Percentiles rank a stretch among this genome's conserved stretches.
These are phyloP conservation scores for Lyophyllum decastes DNA, from an alignment of 768 basidiomycete genomes.

Conservation along the genomic window DNA sequence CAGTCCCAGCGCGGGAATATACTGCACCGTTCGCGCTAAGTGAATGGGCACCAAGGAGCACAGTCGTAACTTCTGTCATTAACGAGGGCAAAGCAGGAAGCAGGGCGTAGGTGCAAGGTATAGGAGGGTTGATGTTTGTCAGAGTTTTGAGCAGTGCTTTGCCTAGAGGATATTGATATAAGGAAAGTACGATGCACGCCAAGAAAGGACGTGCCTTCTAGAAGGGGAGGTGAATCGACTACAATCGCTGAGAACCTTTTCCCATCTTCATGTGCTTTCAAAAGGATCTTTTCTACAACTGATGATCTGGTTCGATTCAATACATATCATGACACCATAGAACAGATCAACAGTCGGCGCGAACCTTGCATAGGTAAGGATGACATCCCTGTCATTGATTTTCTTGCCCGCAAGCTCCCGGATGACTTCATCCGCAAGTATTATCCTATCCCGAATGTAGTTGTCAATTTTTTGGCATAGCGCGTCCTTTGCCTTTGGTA, in stretches of 20 bases:
- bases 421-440: constrained; percentile 92
- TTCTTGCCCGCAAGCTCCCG: constrained; percentile 87
- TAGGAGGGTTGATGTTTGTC: constrained; percentile 52
- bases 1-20: constrained; percentile 92
- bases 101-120: constrained; percentile 91
- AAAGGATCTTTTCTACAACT: constrained; percentile 86
- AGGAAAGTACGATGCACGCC: neutral
- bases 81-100: constrained; percentile 81
- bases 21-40: constrained; percentile 94
- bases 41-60: constrained; percentile 92
- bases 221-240: constrained; percentile 91
- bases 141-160: constrained; percentile 76
- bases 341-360: constrained; percentile 12
- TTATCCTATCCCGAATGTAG: constrained; percentile 93
- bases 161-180: constrained; percentile 44
- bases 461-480: constrained; percentile 86
- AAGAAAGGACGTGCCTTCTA: constrained; percentile 64
- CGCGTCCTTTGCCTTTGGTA: constrained; percentile 77
- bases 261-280: constrained; percentile 73
- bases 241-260: constrained; percentile 88
- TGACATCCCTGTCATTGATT: constrained; percentile 91
- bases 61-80: constrained; percentile 79
- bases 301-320: constrained; percentile 65
- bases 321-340: constrained; percentile 1
- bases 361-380: constrained; percentile 91